A percentile compares a stretch with the other conserved stretches of the same genome.
phyloP scores from a whole-genome alignment of 768 basidiomycete genomes.

The Leccinum imitatum region DNA sequence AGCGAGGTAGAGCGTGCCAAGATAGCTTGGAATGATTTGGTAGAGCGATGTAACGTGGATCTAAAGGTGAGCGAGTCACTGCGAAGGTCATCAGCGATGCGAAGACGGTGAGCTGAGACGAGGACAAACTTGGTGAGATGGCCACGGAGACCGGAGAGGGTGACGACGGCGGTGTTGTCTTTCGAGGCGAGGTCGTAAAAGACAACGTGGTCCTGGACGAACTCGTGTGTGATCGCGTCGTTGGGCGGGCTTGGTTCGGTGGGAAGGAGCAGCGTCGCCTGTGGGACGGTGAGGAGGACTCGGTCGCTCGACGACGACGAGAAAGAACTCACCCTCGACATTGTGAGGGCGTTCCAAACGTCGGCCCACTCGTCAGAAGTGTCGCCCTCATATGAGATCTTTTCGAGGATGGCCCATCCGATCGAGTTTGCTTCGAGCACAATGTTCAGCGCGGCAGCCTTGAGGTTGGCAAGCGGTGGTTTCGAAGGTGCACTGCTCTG shows the following conservation, averaged over 20 bases:
- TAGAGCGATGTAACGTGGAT: constrained; percentile 42
- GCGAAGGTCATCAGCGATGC: constrained; percentile 25
- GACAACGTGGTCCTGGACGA: constrained; percentile 81
- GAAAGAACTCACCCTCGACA: constrained; percentile 55
- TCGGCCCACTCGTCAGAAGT: constrained; percentile 64
- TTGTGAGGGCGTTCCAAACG: constrained; percentile 61
- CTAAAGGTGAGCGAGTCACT: constrained; percentile 43
- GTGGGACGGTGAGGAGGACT: constrained; percentile 8
- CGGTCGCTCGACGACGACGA: constrained; percentile 19
- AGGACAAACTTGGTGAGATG: constrained; percentile 55
- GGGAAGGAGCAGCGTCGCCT: constrained; percentile 85
- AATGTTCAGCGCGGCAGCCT: constrained; percentile 65
- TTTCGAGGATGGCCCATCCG: constrained; percentile 80
- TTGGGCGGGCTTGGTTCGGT: constrained; percentile 52
- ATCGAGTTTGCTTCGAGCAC: constrained; percentile 63
- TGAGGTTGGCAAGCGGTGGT: constrained; percentile 71
- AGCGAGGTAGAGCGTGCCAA: constrained; percentile 36
- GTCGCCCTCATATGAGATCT: constrained; percentile 53
- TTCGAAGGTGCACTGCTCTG: constrained; percentile 64
- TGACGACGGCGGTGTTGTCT: constrained; percentile 57
- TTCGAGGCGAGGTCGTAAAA: constrained; percentile 55
- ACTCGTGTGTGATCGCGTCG: constrained; percentile 64
- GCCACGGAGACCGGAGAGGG: constrained; percentile 83
- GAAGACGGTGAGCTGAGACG: constrained; percentile 25
- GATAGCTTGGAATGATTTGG: constrained; percentile 42